phyloP scores from a whole-genome alignment of 495 filamentous ascomycete species.

The Cryomyces antarcticus region DNA sequence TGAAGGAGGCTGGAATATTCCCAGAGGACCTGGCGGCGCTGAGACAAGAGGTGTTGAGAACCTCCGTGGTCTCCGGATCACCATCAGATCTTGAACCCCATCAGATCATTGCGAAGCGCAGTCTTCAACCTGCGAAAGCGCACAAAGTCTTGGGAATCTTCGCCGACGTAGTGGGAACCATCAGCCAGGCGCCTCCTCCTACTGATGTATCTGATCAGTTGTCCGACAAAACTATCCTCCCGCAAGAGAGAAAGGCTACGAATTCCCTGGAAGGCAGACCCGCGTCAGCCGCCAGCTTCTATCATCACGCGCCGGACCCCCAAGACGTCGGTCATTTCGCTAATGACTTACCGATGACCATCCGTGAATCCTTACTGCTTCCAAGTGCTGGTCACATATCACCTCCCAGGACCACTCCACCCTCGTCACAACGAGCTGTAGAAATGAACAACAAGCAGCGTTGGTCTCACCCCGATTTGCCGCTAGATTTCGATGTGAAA shows the following conservation, averaged over 20 bases:
- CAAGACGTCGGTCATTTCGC: background rate
- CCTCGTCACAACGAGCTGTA: slow-evolving; percentile 1
- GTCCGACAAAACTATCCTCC: no score
- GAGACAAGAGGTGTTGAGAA: slow-evolving; percentile 1
- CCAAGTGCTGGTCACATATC: background rate
- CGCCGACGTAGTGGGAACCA: no score
- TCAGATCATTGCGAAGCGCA: no score
- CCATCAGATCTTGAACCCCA: no score
- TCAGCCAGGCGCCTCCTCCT: no score
- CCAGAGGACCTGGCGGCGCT: background rate
- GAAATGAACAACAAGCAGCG: slow-evolving; percentile 10
- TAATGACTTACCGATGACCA: background rate
- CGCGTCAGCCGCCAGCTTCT: slow-evolving; percentile 1
- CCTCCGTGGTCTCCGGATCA: no score
- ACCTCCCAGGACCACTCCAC: background rate
- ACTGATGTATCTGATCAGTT: no score
- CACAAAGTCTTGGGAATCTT: no score
- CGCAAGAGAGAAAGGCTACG: no score
- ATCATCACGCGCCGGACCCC: slow-evolving; percentile 2
- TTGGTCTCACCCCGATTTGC: slow-evolving; percentile 20
- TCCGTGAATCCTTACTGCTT: background rate
- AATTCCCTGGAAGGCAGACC: no score
- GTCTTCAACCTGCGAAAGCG: no score
- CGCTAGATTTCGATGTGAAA: slow-evolving; percentile 10
- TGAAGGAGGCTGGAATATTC: no score